A percentile compares a stretch with the other conserved stretches of the same genome.
Evolutionary conservation across 2,329 filamentous ascomycete species (phyloP).

Genomic region (Pseudocercospora musae): DNA sequence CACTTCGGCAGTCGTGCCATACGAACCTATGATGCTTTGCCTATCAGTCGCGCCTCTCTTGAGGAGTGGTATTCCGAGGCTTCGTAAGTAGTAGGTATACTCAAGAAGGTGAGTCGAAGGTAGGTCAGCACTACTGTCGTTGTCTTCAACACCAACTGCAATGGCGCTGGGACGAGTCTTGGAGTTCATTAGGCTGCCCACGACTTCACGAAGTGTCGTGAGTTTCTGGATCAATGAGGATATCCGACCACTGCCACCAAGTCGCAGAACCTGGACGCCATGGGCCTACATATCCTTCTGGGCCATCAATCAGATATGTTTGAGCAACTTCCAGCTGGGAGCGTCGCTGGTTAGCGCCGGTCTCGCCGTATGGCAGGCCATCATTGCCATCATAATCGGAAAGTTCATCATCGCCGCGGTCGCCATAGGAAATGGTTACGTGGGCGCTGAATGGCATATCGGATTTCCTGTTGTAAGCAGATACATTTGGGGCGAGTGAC

Average conservation of each 20-base stretch:
- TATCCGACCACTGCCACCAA: conserved; percentile 41
- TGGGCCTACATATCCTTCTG: conserved; percentile 41
- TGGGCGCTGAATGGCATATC: conserved; percentile 48
- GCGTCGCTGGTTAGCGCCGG: conserved; percentile 39
- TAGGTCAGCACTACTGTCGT: not conserved
- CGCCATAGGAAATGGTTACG: conserved; percentile 54
- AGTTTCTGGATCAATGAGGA: conserved; percentile 42
- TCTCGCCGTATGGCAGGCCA: conserved; percentile 42
- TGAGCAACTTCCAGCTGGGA: conserved; percentile 39
- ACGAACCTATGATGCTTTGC: not conserved
- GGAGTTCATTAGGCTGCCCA: conserved; percentile 25
- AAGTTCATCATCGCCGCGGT: conserved; percentile 53
- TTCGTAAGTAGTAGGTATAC: not conserved
- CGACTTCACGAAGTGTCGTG: conserved; percentile 26
- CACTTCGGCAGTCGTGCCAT: not conserved
- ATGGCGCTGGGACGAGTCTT: conserved; percentile 10
- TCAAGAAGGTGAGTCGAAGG: not conserved
- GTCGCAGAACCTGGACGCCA: conserved; percentile 38
- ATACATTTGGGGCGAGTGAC: conserved; percentile 52
- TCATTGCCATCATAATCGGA: conserved; percentile 41
- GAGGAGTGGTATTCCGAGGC: not conserved
- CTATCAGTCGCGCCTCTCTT: not conserved
- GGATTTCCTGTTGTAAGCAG: conserved; percentile 56
- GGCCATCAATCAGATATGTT: conserved; percentile 40
- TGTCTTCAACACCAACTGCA: not conserved